Percentiles rank a stretch among this genome's conserved stretches.
phyloP scores from a whole-genome alignment of 2,329 filamentous ascomycete species.

The Sclerotinia borealis region DNA sequence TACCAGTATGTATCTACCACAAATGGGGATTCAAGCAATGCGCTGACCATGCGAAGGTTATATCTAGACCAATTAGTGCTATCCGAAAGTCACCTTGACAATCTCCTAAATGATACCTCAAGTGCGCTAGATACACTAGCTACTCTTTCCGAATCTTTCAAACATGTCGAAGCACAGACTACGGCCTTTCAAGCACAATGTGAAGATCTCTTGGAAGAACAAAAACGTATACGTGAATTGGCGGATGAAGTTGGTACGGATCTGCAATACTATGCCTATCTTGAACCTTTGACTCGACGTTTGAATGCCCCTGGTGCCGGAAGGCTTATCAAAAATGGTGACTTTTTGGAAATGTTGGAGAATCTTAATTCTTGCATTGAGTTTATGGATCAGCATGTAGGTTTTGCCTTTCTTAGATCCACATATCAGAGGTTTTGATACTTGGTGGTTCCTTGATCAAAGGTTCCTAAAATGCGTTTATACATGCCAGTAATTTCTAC shows the following conservation, averaged over 20 bases:
- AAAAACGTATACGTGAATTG: constrained; percentile 69
- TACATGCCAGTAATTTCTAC: not conserved
- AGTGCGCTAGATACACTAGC: constrained; percentile 70
- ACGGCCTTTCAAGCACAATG: constrained; percentile 91
- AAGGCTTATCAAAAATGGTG: constrained; percentile 74
- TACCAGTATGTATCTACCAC: constrained; percentile 59
- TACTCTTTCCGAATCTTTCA: constrained; percentile 78
- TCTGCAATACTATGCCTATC: constrained; percentile 88
- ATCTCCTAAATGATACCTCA: constrained; percentile 70
- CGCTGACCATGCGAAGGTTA: constrained; percentile 41
- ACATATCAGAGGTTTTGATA: not conserved
- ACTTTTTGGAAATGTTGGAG: constrained; percentile 81
- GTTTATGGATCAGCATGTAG: constrained; percentile 83
- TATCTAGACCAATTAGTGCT: constrained; percentile 78
- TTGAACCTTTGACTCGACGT: constrained; percentile 82
- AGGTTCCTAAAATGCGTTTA: not conserved
- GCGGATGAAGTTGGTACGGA: constrained; percentile 83
- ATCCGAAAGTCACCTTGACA: constrained; percentile 75
- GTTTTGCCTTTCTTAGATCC: constrained; percentile 28
- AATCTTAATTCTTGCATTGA: constrained; percentile 86
- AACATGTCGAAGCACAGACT: constrained; percentile 81
- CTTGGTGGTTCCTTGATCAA: not conserved
- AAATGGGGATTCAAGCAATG: not conserved
- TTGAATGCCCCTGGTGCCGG: constrained; percentile 89
- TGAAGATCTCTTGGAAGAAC: constrained; percentile 77